These are phyloP conservation scores for Hyphopichia wangnamkhiaoensis DNA, from an alignment of 1,139 yeast genomes.

Conservation along the genomic window DNA sequence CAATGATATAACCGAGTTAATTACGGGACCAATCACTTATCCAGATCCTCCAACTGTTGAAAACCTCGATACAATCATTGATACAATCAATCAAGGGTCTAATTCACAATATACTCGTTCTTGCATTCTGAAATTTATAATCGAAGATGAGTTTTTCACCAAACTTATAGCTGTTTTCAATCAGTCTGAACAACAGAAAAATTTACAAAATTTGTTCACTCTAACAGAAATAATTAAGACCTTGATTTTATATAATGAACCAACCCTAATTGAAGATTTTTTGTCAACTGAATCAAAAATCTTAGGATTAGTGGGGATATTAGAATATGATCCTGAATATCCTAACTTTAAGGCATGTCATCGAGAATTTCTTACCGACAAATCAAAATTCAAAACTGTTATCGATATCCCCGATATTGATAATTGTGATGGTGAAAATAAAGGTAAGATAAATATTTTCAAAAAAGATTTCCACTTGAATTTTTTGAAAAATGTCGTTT, in stretches of 20 bases:
- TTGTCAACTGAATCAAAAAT: slow-evolving; percentile 59
- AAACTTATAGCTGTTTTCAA: slow-evolving; percentile 55
- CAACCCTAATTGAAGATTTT: slow-evolving; percentile 64
- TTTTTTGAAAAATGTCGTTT: slow-evolving; percentile 81
- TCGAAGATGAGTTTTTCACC: slow-evolving; percentile 52
- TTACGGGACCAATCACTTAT: slow-evolving; percentile 75
- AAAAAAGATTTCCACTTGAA: slow-evolving; percentile 75
- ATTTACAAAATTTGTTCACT: slow-evolving; percentile 56
- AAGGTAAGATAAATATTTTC: slow-evolving; percentile 51
- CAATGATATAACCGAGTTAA: slow-evolving; percentile 66
- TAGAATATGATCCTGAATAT: slow-evolving; percentile 89
- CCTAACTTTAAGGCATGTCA: slow-evolving; percentile 80
- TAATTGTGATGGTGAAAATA: slow-evolving; percentile 24
- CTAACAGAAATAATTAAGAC: slow-evolving; percentile 75
- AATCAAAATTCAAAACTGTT: slow-evolving; percentile 68
- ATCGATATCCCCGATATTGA: slow-evolving; percentile 58
- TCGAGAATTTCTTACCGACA: slow-evolving; percentile 60
- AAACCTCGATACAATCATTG: slow-evolving; percentile 52
- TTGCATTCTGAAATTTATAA: slow-evolving; percentile 51
- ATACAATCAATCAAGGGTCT: slow-evolving; percentile 56
- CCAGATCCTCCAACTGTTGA: slow-evolving; percentile 59
- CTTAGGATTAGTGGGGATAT: slow-evolving; percentile 70
- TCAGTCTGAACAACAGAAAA: slow-evolving; percentile 52
- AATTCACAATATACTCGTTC: slow-evolving; percentile 57
- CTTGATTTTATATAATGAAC: slow-evolving; percentile 69